phyloP scores from a whole-genome alignment of 805 yeast genomes.

The Metschnikowia cubensis region DNA sequence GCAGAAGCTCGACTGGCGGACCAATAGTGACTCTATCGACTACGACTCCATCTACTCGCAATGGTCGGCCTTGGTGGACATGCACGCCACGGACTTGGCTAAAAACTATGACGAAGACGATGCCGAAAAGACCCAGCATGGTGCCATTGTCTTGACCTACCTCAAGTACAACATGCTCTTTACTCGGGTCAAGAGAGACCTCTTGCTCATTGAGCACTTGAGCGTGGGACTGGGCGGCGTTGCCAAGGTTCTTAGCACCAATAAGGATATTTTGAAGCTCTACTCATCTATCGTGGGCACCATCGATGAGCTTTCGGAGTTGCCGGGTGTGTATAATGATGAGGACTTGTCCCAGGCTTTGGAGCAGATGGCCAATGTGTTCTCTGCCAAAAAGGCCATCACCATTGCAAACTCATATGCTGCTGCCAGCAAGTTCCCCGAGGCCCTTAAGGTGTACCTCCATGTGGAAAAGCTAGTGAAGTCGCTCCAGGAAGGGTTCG shows the following conservation, averaged over 20 bases:
- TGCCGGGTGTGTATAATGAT: slow-evolving; percentile 91
- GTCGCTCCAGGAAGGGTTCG: slow-evolving; percentile 18
- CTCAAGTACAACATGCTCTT: slow-evolving; percentile 65
- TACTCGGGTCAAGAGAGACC: slow-evolving; percentile 71
- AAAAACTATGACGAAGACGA: slow-evolving; percentile 47
- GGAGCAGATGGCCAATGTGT: slow-evolving; percentile 45
- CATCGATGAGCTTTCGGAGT: slow-evolving; percentile 58
- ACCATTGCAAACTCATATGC: slow-evolving; percentile 46
- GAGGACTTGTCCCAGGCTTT: slow-evolving; percentile 60
- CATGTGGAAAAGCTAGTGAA: slow-evolving; percentile 22
- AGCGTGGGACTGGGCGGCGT: slow-evolving; percentile 10
- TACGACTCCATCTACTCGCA: slow-evolving; percentile 56
- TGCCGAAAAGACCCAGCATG: slow-evolving; percentile 59
- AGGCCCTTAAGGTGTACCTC: slow-evolving; percentile 44
- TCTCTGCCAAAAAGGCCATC: slow-evolving; percentile 39
- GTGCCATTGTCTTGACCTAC: slow-evolving; percentile 72
- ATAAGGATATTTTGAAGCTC: slow-evolving; percentile 46
- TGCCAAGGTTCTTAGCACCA: slow-evolving; percentile 4
- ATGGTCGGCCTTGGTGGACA: slow-evolving; percentile 68
- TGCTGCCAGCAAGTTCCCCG: slow-evolving; percentile 36
- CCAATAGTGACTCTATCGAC: slow-evolving; percentile 36
- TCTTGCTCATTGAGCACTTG: slow-evolving; percentile 40
- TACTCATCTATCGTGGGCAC: slow-evolving; percentile 51
- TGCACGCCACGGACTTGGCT: slow-evolving; percentile 54
- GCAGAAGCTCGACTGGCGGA: slow-evolving; percentile 24